phyloP scores from a whole-genome alignment of 2,329 filamentous ascomycete species.

The Ceratocystis alfenasii region DNA sequence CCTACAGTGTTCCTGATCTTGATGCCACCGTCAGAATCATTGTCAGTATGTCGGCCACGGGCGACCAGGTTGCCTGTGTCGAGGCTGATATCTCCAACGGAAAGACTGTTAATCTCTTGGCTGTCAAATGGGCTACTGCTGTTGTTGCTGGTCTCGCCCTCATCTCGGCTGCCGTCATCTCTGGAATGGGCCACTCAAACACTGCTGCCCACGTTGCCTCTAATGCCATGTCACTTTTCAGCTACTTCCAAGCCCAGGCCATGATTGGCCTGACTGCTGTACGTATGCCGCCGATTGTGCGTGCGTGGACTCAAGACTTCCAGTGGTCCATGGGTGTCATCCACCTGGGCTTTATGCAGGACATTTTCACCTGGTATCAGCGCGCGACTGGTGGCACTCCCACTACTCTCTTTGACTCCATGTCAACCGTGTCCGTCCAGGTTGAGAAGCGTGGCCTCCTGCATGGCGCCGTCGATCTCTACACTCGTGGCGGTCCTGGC shows the following conservation, averaged over 20 bases:
- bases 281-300: conserved; percentile 71
- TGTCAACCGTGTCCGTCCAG: conserved; percentile 68
- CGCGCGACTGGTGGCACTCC: conserved; percentile 80
- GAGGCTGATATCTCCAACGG: conserved; percentile 82
- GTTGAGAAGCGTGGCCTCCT: conserved; percentile 53
- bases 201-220: conserved; percentile 89
- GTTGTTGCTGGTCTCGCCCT: conserved; percentile 76
- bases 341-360: conserved; percentile 71
- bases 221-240: conserved; percentile 85
- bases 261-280: conserved; percentile 79
- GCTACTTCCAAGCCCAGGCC: conserved; percentile 89
- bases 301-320: conserved; percentile 93
- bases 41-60: conserved; percentile 56
- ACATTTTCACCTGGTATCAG: conserved; percentile 90
- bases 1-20: conserved; percentile 80
- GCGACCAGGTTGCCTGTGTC: conserved; percentile 65
- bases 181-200: conserved; percentile 82
- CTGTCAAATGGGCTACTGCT: conserved; percentile 81
- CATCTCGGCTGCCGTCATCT: conserved; percentile 75
- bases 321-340: conserved; percentile 98
- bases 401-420: conserved; percentile 61
- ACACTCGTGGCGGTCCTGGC: conserved; percentile 36
- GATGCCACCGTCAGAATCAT: conserved; percentile 74
- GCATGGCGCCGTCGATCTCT: conserved; percentile 29
- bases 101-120: conserved; percentile 79